Evolutionary conservation across 2,329 filamentous ascomycete species (phyloP), one percentile per base, ranked within the genome.

Genomic region (Sordariomycetes sp.): DNA sequence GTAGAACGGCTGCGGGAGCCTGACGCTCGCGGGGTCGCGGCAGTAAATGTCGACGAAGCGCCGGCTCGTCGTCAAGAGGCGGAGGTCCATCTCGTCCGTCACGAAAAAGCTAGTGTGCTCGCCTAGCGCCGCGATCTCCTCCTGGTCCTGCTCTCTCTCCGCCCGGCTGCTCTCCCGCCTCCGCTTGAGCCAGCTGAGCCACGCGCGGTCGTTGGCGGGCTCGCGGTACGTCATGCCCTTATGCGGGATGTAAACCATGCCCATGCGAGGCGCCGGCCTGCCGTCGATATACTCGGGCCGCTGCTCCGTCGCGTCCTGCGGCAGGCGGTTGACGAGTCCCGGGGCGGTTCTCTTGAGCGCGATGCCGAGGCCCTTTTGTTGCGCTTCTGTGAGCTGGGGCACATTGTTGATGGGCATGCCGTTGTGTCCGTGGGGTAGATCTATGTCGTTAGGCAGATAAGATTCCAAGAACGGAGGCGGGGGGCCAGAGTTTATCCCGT

Each of bases 21-120:
- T 56, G 20, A 57, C 57, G 32, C 60, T 53, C 53, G 58, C 15
- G 20, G 56, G 51, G 39, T 53, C 51, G 17, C 28, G 10, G 52
- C 56, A 57, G n/a, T 24, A 57, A 3, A 57, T 35, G 36, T 57
- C 56, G 10, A 50, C 52, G n/a, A 50, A 53, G 17, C 34, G 32
- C n/a, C 28, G 22, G n/a, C 52, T 34, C 12, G 55, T 25, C 10
- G 55, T 36, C 20, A 56, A 15, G 10, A 56, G 55, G 15, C 55
- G 55, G n/a, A 52, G 20, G 50, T 56, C 48, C 2, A 17, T 22
- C 22, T 24, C 17, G 12, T 35, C 55, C 3, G 55, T 5, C n/a
- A 56, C 45, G 34, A 56, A 52, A 20, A 56, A 52, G 48, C 55
- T 56, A 6, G 48, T 56, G 39, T 45, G 32, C 17, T 52, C 55